Conservation (phyloP, 1,139 yeast genomes). For the Candida neerlandica region DNA sequence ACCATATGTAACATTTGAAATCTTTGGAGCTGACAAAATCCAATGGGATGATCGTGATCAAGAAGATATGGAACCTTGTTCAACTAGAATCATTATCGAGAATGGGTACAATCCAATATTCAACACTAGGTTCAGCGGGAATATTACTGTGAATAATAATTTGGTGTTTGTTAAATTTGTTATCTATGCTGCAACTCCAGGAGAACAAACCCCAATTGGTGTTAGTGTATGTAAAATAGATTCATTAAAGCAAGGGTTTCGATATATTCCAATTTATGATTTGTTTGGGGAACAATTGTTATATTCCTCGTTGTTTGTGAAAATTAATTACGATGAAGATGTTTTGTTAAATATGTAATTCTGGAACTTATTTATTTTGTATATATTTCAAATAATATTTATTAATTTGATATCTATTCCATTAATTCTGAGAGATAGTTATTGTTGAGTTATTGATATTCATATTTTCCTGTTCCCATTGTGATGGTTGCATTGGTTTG, state of each 20-base stretch:
- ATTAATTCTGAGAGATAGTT: too few relatives aligned
- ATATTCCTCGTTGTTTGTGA: slow-evolving; percentile 74
- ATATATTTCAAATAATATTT: background rate
- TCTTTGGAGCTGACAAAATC: slow-evolving; percentile 44
- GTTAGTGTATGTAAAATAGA: slow-evolving; percentile 55
- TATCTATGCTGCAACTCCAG: slow-evolving; percentile 22
- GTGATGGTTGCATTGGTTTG: background rate
- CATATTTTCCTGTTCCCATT: background rate
- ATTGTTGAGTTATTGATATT: too few relatives aligned
- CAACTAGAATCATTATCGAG: slow-evolving; percentile 43
- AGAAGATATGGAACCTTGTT: background rate
- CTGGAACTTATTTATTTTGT: too few relatives aligned
- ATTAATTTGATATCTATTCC: too few relatives aligned
- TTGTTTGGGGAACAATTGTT: slow-evolving; percentile 78
- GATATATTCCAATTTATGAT: slow-evolving; percentile 78
- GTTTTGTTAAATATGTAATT: background rate
- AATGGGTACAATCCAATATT: slow-evolving; percentile 90
- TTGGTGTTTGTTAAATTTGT: slow-evolving; percentile 39
- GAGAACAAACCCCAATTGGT: slow-evolving; percentile 52
- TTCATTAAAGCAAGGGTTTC: slow-evolving; percentile 70
- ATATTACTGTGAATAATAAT: slow-evolving; percentile 30
- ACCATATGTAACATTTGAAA: slow-evolving; percentile 56
- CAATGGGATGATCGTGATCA: slow-evolving; percentile 23
- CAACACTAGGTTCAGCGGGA: slow-evolving; percentile 57
- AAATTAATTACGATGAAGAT: slow-evolving; percentile 33